Conservation (phyloP, 495 filamentous ascomycete genomes). For the Massariosphaeria phaeospora region DNA sequence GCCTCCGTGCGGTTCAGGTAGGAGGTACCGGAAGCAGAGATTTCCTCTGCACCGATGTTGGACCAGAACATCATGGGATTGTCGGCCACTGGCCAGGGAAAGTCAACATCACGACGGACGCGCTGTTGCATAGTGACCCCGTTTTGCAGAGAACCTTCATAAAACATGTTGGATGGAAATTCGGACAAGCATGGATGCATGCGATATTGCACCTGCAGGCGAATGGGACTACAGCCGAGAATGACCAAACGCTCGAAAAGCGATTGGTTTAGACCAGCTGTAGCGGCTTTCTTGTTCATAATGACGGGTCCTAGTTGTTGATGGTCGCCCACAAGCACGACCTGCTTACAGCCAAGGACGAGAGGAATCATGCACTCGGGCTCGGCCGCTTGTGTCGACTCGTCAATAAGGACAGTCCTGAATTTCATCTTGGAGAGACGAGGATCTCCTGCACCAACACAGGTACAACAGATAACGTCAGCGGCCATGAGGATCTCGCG, state of each 20-base stretch:
- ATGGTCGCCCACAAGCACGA: conserved; percentile 96
- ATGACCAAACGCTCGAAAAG: conserved; percentile 96
- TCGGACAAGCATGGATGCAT: conserved; percentile 99
- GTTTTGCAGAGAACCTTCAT: conserved; percentile 95
- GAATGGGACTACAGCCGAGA: conserved; percentile 84
- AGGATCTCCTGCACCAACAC: conserved; percentile 94
- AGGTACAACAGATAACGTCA: conserved; percentile 98
- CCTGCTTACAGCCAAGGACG: conserved; percentile 96
- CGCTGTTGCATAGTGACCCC: conserved; percentile 87
- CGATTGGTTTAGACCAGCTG: conserved; percentile 94
- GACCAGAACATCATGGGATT: conserved; percentile 99
- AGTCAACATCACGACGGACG: conserved; percentile 89
- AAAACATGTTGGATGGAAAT: conserved; percentile 99
- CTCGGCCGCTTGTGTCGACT: conserved; percentile 98
- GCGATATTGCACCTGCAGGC: conserved; percentile 95
- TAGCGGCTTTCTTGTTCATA: conserved; percentile 99
- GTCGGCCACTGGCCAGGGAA: conserved; percentile 93
- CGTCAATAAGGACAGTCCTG: conserved; percentile 94
- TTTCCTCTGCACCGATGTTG: conserved; percentile 95
- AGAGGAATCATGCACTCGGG: conserved; percentile 99
- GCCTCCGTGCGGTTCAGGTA: conserved; percentile 98
- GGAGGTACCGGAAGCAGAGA: conserved; percentile 93
- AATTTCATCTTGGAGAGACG: conserved; percentile 95
- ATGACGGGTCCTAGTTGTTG: conserved; percentile 98
- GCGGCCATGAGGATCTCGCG: conserved; percentile 93